Base-by-base conservation (phyloP, 148 eudicot species). In the Rhododendron ovatum region DNA sequence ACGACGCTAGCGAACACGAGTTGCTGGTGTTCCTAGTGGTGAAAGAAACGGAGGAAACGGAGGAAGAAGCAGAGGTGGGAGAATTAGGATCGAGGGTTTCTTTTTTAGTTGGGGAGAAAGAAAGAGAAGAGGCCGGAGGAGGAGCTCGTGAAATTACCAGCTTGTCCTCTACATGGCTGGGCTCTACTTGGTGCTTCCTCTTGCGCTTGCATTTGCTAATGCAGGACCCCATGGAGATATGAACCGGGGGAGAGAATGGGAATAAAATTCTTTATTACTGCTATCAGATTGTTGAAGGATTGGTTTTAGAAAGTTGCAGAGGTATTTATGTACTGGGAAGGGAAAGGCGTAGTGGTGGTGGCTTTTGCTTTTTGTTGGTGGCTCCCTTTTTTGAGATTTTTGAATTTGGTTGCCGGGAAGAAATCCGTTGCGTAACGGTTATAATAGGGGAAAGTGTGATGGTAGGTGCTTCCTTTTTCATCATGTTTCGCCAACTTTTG, bases 191-290 rank as follows among this genome's bases (percentile, higher is more conserved):
- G 80, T 74, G 69, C 82, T 89, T 87, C 87, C 88, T 91, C 88
- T 91, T 94, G 86, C 94, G 91, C 28, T 85, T 93, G 91, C 94
- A 95, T 90, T 91, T 94, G 91, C 94, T 93, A 88, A 94, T 90
- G 90, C 96, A 94, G 84, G 90, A 88, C 71, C 96, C 96, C 96
- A 94, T 94, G 88, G 69, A n/a, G 69, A n/a, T 45, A 41, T 48
- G 73, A 12, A 4, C 33, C 55, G 57, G 84, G 57, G 74, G 20
- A 20, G 71, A 57, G 48, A 65, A 41, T 17, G 47, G 39, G 69
- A 80, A n/a, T 79, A 61, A 78, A 24, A 85, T 84, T n/a, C 3
- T 51, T 51, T 51, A 51, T 3, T 48, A 10, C 55, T 74, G 14
- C 39, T 45, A 59, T 37, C 18, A 2, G 63, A 13, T 53, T 28